phyloP scores from a whole-genome alignment of 1,284 basidiomycete species.

The Rhodotorula glutinis region DNA sequence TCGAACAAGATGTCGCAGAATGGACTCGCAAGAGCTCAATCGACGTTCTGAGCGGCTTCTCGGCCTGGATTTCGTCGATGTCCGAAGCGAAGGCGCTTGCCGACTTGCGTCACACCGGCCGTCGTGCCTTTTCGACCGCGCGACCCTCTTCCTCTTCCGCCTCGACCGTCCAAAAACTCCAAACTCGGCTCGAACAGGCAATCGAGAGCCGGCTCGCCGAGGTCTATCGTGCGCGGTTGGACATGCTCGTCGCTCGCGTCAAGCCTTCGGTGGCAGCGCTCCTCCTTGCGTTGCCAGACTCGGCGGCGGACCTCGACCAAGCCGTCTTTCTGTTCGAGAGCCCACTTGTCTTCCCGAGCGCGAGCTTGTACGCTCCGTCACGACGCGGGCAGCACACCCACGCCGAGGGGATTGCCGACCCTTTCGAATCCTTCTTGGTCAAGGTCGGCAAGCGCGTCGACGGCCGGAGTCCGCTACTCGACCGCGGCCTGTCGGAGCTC shows the following conservation, averaged over 20 bases:
- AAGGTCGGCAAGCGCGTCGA: slow-evolving; percentile 28
- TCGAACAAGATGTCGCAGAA: background rate
- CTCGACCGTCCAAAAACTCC: background rate
- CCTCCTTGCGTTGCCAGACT: slow-evolving; percentile 13
- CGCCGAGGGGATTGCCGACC: background rate
- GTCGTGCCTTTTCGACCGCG: background rate
- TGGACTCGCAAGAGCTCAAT: slow-evolving; percentile 17
- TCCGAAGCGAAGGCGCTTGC: slow-evolving; percentile 20
- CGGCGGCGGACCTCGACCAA: slow-evolving; percentile 14
- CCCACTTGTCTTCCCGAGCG: slow-evolving; percentile 31
- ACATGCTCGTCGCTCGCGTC: slow-evolving; percentile 14
- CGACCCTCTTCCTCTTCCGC: background rate
- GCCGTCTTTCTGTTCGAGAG: slow-evolving; percentile 34
- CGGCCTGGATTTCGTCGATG: slow-evolving; percentile 22
- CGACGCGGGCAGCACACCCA: background rate
- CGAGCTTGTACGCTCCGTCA: background rate
- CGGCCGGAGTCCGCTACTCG: slow-evolving; percentile 35
- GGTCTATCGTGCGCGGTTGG: slow-evolving; percentile 24
- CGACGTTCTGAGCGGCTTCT: slow-evolving; percentile 17
- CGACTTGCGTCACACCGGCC: slow-evolving; percentile 11
- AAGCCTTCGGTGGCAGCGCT: slow-evolving; percentile 17
- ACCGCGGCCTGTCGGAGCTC: slow-evolving; percentile 28
- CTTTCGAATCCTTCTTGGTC: slow-evolving; percentile 35
- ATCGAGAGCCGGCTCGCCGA: slow-evolving; percentile 24
- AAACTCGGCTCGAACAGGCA: slow-evolving; percentile 5